Conservation (phyloP, 2,329 filamentous ascomycete genomes). For the Hymenoscyphus infarciens region DNA sequence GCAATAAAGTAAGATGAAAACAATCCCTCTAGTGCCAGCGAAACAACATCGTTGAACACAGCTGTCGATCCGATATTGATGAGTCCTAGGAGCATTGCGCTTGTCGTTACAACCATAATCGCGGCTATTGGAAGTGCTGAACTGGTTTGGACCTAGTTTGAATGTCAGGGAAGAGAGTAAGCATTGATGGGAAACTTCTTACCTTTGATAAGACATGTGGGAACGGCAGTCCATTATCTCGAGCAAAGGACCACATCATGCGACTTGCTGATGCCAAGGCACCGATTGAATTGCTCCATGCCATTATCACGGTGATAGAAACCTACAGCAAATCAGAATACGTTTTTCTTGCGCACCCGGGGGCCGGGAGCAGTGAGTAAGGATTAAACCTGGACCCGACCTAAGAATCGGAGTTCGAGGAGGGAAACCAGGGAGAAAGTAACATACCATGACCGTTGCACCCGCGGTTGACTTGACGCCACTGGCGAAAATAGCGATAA, state of each 20-base stretch:
- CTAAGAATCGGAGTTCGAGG: no score
- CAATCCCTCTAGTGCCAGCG: constrained; percentile 23
- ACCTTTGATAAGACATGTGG: not conserved
- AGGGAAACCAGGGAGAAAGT: no score
- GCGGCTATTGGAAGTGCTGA: constrained; percentile 39
- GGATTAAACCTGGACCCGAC: no score
- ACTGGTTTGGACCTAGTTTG: not conserved
- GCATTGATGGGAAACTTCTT: not conserved
- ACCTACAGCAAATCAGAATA: not conserved
- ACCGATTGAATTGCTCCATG: constrained; percentile 2
- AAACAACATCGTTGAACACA: constrained; percentile 49
- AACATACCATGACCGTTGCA: not conserved
- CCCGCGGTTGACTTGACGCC: not conserved
- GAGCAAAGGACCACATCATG: constrained; percentile 6
- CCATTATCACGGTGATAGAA: not conserved
- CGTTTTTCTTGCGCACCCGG: no score
- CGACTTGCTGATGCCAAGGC: constrained; percentile 3
- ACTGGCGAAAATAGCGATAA: constrained; percentile 1
- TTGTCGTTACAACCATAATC: constrained; percentile 10
- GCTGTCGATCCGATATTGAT: constrained; percentile 48
- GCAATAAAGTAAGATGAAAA: constrained; percentile 8
- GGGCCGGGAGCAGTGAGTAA: no score
- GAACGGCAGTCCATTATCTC: constrained; percentile 6
- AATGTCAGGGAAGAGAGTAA: not conserved
- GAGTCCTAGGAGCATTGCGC: constrained; percentile 14